Conservation (phyloP, 257 asterid species). For the Solanum ossicruentum region DNA sequence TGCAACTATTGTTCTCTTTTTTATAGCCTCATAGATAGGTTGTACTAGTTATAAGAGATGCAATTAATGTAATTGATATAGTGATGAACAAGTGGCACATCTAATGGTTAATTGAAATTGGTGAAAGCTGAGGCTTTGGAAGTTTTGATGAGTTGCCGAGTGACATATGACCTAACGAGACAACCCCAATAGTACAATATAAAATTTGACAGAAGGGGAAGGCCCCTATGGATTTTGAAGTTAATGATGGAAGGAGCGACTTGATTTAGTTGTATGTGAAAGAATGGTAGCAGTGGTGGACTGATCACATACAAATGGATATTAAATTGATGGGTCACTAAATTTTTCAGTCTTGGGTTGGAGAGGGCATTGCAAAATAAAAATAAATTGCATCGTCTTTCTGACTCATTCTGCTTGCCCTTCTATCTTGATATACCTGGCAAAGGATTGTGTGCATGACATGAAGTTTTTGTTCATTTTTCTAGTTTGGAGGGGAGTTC, state of each 20-base stretch:
- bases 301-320: not conserved
- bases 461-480: not conserved
- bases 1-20: not conserved
- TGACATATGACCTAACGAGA: not conserved
- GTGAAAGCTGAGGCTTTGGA: not conserved
- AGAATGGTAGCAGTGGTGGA: not conserved
- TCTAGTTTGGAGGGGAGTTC: conserved; percentile 69
- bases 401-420: not conserved
- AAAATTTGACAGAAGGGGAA: not conserved
- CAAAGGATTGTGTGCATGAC: not conserved
- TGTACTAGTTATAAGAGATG: not conserved
- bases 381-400: not conserved
- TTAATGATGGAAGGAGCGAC: not conserved
- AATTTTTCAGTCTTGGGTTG: not conserved
- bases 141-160: not conserved
- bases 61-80: not conserved
- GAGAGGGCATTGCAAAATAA: not conserved
- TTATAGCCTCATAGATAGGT: not conserved
- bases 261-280: not conserved
- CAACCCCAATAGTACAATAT: not conserved
- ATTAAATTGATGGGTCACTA: not conserved
- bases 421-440: not conserved
- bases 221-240: not conserved
- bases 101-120: not conserved
- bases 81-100: not conserved